A percentile compares a stretch with the other conserved stretches of the same genome.
phyloP scores from a whole-genome alignment of 78 protist genomes.

The Pigoraptor vietnamica region DNA sequence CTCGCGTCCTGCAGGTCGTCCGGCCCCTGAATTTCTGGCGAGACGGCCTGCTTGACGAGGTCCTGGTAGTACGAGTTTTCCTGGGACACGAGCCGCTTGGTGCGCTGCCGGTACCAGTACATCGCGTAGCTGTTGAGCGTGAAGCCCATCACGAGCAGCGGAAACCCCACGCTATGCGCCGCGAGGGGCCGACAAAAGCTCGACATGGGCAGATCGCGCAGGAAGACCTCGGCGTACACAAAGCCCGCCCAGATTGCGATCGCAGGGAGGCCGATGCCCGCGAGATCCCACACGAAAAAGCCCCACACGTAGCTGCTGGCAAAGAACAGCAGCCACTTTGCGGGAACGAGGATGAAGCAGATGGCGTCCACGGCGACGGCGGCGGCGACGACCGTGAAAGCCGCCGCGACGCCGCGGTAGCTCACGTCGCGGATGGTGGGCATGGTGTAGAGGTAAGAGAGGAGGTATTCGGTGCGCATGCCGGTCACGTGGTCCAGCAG shows the following conservation, averaged over 20 bases:
- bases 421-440: slow-evolving; percentile 1
- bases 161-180: not conserved
- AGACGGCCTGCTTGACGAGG: not conserved
- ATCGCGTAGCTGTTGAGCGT: not conserved
- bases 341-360: not conserved
- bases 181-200: not conserved
- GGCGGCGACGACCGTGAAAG: not conserved
- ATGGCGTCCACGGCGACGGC: not conserved
- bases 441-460: slow-evolving; percentile 13
- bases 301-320: not conserved
- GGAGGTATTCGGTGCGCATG: not conserved
- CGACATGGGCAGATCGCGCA: not conserved
- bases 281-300: not conserved
- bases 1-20: not conserved
- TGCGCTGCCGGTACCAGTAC: not conserved
- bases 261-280: not conserved
- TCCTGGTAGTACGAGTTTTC: not conserved
- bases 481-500: slow-evolving; percentile 19
- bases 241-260: not conserved
- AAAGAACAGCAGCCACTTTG: not conserved
- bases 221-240: not conserved
- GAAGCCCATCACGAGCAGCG: not conserved
- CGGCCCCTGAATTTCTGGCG: not conserved
- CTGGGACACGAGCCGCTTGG: not conserved
- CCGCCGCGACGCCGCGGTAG: not conserved